Conservation (phyloP, 2,329 filamentous ascomycete genomes). For the Ophiostoma piceae region DNA sequence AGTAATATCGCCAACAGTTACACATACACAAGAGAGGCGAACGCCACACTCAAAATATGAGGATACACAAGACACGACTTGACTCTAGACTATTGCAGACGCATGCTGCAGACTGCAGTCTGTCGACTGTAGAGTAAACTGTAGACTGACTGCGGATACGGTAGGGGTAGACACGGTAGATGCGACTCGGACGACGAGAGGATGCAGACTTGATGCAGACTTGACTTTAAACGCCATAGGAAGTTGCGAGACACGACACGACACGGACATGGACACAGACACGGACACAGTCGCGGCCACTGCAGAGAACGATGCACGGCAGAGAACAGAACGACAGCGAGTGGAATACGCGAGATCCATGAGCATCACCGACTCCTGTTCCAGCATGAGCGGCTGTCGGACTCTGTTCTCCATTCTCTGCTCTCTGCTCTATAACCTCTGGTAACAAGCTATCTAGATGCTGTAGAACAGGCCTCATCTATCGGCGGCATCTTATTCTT, state of each 20-base stretch:
- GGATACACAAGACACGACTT: not conserved
- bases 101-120: not conserved
- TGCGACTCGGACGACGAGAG: not conserved
- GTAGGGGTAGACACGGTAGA: not conserved
- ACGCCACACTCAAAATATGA: conserved; percentile 20
- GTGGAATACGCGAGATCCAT: not conserved
- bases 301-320: not conserved
- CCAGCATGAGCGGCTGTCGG: not conserved
- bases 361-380: not conserved
- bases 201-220: not conserved
- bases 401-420: not conserved
- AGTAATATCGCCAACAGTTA: not conserved
- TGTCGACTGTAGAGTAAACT: not conserved
- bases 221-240: too few species aligned
- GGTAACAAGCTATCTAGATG: not conserved
- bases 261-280: not conserved
- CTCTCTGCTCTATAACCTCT: too few species aligned
- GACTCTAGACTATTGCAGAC: not conserved
- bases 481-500: not conserved
- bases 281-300: not conserved
- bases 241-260: not conserved
- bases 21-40: conserved; percentile 14
- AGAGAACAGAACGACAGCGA: not conserved
- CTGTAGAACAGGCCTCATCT: not conserved
- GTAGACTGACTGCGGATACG: not conserved